These are phyloP conservation scores for Spizellomyces punctatus DNA, from an alignment of 192 early-diverging fungal species.

Conservation along the genomic window DNA sequence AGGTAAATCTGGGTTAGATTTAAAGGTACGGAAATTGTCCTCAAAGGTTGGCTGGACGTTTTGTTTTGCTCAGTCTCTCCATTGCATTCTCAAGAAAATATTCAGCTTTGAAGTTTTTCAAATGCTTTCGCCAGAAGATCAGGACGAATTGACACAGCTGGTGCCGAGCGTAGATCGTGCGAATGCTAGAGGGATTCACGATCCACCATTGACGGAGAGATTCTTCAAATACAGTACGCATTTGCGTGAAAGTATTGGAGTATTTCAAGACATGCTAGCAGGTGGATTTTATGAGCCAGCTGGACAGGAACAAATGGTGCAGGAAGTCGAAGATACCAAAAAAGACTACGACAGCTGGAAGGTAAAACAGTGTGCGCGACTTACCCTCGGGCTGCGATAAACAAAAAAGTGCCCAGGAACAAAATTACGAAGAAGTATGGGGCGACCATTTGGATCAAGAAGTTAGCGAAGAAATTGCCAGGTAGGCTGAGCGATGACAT, in stretches of 20 bases:
- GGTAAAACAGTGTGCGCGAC: background rate
- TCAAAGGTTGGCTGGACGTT: background rate
- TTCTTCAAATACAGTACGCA: conserved; percentile 22
- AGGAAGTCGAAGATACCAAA: conserved; percentile 6
- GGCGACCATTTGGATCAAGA: conserved; percentile 25
- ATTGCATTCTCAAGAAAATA: background rate
- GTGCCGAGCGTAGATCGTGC: conserved; percentile 1
- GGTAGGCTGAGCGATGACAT: background rate
- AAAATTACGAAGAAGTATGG: conserved; percentile 22
- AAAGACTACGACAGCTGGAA: conserved; percentile 21
- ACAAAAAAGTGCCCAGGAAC: conserved; percentile 7
- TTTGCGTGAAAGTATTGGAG: conserved; percentile 8
- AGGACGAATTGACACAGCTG: background rate
- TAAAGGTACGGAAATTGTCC: background rate
- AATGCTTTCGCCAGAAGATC: conserved; percentile 10
- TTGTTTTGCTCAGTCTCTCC: background rate
- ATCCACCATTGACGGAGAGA: background rate
- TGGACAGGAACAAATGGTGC: conserved; percentile 4
- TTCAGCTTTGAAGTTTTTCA: conserved; percentile 10
- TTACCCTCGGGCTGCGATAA: background rate
- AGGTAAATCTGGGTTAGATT: background rate
- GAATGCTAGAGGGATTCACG: background rate
- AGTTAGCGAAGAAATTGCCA: background rate
- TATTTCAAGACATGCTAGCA: conserved; percentile 17
- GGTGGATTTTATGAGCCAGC: conserved; percentile 7